Conservation (phyloP, 805 yeast species). For the Candida pseudoglaebosa region DNA sequence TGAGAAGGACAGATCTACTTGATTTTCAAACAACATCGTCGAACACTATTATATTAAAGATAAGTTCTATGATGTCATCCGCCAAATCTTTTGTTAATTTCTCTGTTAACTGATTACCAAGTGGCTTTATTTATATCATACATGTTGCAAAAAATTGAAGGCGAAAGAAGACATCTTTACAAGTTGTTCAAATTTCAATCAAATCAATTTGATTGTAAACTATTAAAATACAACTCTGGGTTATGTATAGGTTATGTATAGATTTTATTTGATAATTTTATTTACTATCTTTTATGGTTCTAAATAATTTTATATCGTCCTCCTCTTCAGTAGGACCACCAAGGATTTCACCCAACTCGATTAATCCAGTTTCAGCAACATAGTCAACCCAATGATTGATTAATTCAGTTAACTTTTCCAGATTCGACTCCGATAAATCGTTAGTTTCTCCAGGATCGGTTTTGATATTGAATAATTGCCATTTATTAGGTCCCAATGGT, state of each 20-base stretch:
- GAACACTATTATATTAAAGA: too few relatives aligned
- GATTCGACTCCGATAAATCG: constrained; percentile 37
- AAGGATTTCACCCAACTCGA: constrained; percentile 23
- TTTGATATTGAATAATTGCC: constrained; percentile 45
- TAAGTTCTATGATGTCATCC: too few relatives aligned
- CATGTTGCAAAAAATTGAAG: too few relatives aligned
- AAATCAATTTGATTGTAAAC: too few relatives aligned
- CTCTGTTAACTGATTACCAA: too few relatives aligned
- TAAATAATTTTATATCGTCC: constrained; percentile 8
- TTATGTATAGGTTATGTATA: neutral
- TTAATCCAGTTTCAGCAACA: constrained; percentile 48
- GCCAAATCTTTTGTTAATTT: too few relatives aligned
- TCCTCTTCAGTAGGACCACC: constrained; percentile 11
- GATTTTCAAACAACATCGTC: too few relatives aligned
- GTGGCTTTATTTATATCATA: too few relatives aligned
- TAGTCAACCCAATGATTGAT: constrained; percentile 48
- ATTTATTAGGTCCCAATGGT: constrained; percentile 45
- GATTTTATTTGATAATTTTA: neutral
- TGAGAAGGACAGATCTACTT: too few relatives aligned
- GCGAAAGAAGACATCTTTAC: too few relatives aligned
- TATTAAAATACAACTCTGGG: too few relatives aligned
- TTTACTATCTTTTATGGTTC: constrained; percentile 6
- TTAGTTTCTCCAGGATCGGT: constrained; percentile 49
- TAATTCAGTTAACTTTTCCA: constrained; percentile 38
- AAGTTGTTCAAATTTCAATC: too few relatives aligned